phyloP scores from a whole-genome alignment of 306 rosid genomes.

The Acacia confusa region DNA sequence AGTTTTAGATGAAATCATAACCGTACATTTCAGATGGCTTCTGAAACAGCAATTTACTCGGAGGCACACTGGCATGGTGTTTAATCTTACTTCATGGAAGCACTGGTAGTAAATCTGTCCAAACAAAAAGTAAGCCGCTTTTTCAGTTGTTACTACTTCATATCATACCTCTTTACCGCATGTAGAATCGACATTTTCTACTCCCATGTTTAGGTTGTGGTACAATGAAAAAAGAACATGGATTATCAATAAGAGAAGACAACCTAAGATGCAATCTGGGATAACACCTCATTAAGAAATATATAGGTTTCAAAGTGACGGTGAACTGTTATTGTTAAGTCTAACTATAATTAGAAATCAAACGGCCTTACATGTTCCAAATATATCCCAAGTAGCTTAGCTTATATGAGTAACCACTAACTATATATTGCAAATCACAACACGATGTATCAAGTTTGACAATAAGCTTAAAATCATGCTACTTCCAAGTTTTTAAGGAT shows the following conservation, averaged over 20 bases:
- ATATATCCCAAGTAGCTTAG: neutral
- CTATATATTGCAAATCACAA: neutral
- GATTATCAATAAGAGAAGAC: neutral
- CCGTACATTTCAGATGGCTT: conserved; percentile 28
- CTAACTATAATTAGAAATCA: neutral
- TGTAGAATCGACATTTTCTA: neutral
- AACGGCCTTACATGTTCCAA: neutral
- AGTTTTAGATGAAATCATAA: neutral
- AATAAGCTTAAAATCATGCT: neutral
- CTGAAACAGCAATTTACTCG: conserved; percentile 25
- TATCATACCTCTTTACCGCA: neutral
- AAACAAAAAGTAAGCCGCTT: conserved; percentile 3
- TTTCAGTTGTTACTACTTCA: neutral
- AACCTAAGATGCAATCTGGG: neutral
- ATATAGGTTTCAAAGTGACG: neutral
- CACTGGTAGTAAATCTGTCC: conserved; percentile 35
- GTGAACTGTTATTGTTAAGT: neutral
- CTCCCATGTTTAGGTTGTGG: neutral
- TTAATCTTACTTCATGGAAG: neutral
- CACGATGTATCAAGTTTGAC: neutral
- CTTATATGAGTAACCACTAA: neutral
- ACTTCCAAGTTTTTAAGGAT: neutral
- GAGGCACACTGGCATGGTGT: neutral
- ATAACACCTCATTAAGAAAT: neutral
- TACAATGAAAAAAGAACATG: neutral